Evolutionary conservation across 805 yeast genomes (phyloP).

Genomic region (Cyberlindnera americana): DNA sequence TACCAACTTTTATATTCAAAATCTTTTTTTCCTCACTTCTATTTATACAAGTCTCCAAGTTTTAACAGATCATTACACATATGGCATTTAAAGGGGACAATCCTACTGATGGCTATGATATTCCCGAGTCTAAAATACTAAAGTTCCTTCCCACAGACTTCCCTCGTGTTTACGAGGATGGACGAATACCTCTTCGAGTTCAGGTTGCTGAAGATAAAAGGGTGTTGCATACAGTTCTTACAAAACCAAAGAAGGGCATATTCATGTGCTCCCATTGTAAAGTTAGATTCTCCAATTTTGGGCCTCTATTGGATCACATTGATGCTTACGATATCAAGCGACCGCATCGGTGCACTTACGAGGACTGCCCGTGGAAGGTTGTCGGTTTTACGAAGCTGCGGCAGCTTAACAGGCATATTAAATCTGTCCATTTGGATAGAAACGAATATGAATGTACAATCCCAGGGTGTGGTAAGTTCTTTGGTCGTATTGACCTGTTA

Average conservation of each 20-base stretch:
- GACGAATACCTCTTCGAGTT: constrained; percentile 23
- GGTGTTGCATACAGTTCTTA: constrained; percentile 27
- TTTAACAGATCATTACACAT: too few species aligned
- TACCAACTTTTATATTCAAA: too few species aligned
- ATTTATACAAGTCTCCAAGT: too few species aligned
- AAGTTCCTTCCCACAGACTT: constrained; percentile 26
- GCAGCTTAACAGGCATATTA: constrained; percentile 34
- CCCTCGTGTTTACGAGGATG: constrained; percentile 25
- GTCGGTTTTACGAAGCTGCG: constrained; percentile 37
- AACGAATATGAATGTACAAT: constrained; percentile 63
- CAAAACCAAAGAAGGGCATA: constrained; percentile 35
- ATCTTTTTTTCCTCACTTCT: too few species aligned
- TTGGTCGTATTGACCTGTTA: constrained; percentile 40
- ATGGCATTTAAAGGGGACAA: neutral
- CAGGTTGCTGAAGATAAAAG: constrained; percentile 32
- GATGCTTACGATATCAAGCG: constrained; percentile 31
- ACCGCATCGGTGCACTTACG: constrained; percentile 32
- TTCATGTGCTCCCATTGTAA: constrained; percentile 37
- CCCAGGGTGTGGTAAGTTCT: constrained; percentile 68
- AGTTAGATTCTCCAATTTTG: constrained; percentile 29
- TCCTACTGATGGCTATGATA: neutral
- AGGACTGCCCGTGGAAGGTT: constrained; percentile 38
- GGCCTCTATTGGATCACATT: constrained; percentile 35
- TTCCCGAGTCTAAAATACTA: constrained; percentile 8
- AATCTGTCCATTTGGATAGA: constrained; percentile 25